These are phyloP conservation scores for Aspergillus tamarii DNA, from an alignment of 2,329 filamentous ascomycete genomes.

Conservation along the genomic window DNA sequence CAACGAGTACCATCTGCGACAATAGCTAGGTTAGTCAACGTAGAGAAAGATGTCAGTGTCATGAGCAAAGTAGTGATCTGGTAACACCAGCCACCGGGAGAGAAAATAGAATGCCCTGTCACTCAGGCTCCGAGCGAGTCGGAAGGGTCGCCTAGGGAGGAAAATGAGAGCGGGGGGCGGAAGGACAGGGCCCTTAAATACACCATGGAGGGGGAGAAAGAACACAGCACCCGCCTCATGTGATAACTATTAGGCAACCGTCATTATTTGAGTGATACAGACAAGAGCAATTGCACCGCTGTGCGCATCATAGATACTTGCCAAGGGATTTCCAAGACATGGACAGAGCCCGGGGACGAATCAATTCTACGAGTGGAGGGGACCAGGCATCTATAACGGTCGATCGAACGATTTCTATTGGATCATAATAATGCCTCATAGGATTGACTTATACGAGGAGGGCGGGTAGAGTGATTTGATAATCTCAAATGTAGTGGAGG, in stretches of 20 bases:
- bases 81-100: not conserved
- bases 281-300: not conserved
- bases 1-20: not conserved
- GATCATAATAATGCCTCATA: conserved; percentile 12
- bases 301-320: not conserved
- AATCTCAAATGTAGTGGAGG: conserved; percentile 3
- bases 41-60: not conserved
- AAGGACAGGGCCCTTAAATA: not conserved
- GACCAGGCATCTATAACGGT: not conserved
- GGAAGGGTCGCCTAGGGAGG: not conserved
- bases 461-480: not conserved
- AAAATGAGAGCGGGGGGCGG: not conserved
- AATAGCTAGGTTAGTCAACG: not conserved
- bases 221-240: not conserved
- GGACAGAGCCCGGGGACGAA: conserved; percentile 4
- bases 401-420: conserved; percentile 10
- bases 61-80: not conserved
- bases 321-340: conserved; percentile 10
- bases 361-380: conserved; percentile 8
- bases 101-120: not conserved
- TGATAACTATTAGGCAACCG: not conserved
- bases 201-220: not conserved
- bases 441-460: not conserved
- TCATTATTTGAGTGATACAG: not conserved
- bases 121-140: not conserved